Base-by-base conservation (phyloP, 2,329 filamentous ascomycete species). In the Pseudogymnoascus sp. region DNA sequence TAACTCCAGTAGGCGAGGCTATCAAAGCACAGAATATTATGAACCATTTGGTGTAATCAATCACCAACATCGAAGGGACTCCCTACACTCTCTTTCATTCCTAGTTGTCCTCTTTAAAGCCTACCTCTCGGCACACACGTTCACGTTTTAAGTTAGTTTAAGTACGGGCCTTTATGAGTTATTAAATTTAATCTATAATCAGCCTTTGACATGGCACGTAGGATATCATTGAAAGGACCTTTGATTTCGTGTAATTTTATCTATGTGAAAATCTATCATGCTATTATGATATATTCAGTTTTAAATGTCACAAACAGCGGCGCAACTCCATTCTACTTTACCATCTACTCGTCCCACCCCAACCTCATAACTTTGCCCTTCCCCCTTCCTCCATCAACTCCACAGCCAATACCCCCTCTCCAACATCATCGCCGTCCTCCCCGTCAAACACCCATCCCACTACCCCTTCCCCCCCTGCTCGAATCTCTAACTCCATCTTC, bases 401-500 rank as follows among this genome's bases (percentile, higher is more conserved):
- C 50, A 69, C 67, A 28, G 64, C 68, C 26, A 71, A 64, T 19
- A 71, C 62, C 2, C 70, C 70, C 13, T 71, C 70, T 9, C 67
- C 68, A 60, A 71, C 66, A 6, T 70, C 69, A 63, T 70, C 70
- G 0, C 68, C 70, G 28, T 69, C 70, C 13, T 71, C 68, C 6
- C 68, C 70, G 47, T 69, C 69, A 66, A 68, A 72, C 9, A 69
- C 64, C 70, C 70, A 72, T 1, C 38, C 38, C 15, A 71, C 67
- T n/a, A 11, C 64, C 7, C 70, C 69, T 11, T 67, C 69, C 60
- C 61, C 66, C 13, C 38, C 60, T 1, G 67, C 64, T 19, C 85
- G 72, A 2, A 88, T 80, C 68, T 87, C 85, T n/a, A 87, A 72
- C 67, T 88, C 85, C 85, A 87, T 88, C 73, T 87, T 87, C 84